Evolutionary conservation across 2,329 filamentous ascomycete species (phyloP).

Genomic region (Colletotrichum godetiae): DNA sequence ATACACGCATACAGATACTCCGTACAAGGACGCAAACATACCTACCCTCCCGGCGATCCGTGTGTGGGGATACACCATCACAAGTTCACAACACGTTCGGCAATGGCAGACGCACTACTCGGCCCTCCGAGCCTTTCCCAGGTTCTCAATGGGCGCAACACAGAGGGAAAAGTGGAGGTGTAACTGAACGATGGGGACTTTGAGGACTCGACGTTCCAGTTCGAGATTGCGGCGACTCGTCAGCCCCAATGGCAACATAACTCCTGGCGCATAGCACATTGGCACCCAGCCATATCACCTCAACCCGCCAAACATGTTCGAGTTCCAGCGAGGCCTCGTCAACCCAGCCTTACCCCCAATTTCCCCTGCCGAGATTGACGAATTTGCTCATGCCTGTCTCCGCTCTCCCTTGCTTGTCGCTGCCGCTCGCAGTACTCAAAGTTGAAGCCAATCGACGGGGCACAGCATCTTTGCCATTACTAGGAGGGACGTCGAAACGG

Average conservation of each 20-base stretch:
- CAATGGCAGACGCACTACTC: background rate
- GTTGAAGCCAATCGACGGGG: background rate
- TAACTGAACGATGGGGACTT: background rate
- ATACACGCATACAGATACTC: too few relatives aligned
- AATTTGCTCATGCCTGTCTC: constrained; percentile 22
- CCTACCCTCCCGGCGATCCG: background rate
- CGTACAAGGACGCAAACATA: background rate
- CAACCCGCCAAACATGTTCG: background rate
- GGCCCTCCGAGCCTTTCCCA: background rate
- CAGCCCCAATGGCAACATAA: background rate
- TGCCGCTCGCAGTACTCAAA: background rate
- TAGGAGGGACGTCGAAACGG: background rate
- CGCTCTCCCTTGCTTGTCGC: constrained; percentile 9
- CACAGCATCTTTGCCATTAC: background rate
- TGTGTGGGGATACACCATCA: background rate
- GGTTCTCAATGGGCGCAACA: background rate
- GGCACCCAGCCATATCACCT: too few relatives aligned
- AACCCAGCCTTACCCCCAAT: constrained; percentile 13
- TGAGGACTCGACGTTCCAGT: background rate
- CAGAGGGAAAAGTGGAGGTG: background rate
- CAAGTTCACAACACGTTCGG: background rate
- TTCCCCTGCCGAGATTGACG: constrained; percentile 26
- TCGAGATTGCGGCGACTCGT: background rate
- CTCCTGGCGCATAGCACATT: background rate
- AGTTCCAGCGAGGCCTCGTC: background rate